These are phyloP conservation scores for Lepiota venenata DNA, from an alignment of 768 basidiomycete genomes.

Conservation along the genomic window DNA sequence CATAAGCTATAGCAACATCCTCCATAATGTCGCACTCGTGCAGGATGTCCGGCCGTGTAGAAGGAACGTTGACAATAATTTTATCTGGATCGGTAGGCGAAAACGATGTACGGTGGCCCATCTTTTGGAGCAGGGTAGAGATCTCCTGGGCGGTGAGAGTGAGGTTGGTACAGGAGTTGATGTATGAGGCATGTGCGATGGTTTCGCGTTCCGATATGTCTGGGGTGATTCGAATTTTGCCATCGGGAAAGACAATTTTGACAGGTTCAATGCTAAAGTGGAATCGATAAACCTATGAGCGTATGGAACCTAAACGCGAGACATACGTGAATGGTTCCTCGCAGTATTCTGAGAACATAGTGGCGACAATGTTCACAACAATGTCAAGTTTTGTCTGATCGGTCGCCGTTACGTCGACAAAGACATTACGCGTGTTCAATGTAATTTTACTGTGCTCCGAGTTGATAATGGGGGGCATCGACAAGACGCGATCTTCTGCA, in stretches of 20 bases:
- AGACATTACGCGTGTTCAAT: slow-evolving; percentile 88
- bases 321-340: slow-evolving; percentile 87
- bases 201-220: slow-evolving; percentile 72
- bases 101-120: slow-evolving; percentile 66
- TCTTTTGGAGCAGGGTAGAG: slow-evolving; percentile 70
- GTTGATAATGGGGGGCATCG: slow-evolving; percentile 98
- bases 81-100: slow-evolving; percentile 60
- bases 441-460: slow-evolving; percentile 97
- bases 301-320: background rate
- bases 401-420: slow-evolving; percentile 96
- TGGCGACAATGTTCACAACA: slow-evolving; percentile 89
- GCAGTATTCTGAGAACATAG: slow-evolving; percentile 99
- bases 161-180: slow-evolving; percentile 95
- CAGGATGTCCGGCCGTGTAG: slow-evolving; percentile 97
- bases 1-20: slow-evolving; percentile 96
- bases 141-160: slow-evolving; percentile 63
- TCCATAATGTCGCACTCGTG: slow-evolving; percentile 99
- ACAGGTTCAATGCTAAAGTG: slow-evolving; percentile 84
- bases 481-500: slow-evolving; percentile 78
- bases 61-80: slow-evolving; percentile 74
- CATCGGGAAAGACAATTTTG: slow-evolving; percentile 77
- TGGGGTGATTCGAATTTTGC: slow-evolving; percentile 72
- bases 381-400: slow-evolving; percentile 96
- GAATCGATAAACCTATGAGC: background rate
- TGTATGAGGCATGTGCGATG: slow-evolving; percentile 79